phyloP scores from a whole-genome alignment of 805 yeast genomes.

The Brettanomyces anomalus region DNA sequence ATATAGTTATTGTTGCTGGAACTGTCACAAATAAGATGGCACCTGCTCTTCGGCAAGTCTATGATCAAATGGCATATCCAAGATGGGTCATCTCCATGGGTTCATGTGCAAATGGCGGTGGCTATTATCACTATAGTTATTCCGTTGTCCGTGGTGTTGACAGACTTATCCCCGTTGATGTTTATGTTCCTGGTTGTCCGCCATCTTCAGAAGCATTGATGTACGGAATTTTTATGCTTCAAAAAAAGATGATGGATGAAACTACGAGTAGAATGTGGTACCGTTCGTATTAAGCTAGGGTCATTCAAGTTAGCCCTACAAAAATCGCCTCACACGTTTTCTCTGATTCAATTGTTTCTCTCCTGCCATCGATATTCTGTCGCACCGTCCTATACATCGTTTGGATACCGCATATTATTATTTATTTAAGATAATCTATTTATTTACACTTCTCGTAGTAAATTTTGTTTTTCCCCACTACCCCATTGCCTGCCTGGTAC shows the following conservation, averaged over 20 bases:
- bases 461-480: not conserved
- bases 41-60: slow-evolving; percentile 85
- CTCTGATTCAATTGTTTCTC: no score
- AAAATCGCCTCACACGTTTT: no score
- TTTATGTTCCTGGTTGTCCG: slow-evolving; percentile 90
- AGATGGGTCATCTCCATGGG: slow-evolving; percentile 95
- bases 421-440: not conserved
- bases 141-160: slow-evolving; percentile 88
- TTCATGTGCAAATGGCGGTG: slow-evolving; percentile 91
- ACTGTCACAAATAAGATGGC: slow-evolving; percentile 91
- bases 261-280: slow-evolving; percentile 82
- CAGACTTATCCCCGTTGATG: slow-evolving; percentile 80
- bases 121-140: slow-evolving; percentile 84
- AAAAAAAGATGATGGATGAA: slow-evolving; percentile 80
- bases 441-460: not conserved
- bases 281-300: slow-evolving; percentile 33
- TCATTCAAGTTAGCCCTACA: no score
- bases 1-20: slow-evolving; percentile 88
- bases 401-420: not conserved
- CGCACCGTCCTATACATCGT: no score
- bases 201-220: slow-evolving; percentile 86
- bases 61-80: slow-evolving; percentile 92
- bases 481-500: not conserved
- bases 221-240: slow-evolving; percentile 85
- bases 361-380: no score